Evolutionary conservation across 129 eudicot genomes (phyloP).

Genomic region (Saussurea involucrata): DNA sequence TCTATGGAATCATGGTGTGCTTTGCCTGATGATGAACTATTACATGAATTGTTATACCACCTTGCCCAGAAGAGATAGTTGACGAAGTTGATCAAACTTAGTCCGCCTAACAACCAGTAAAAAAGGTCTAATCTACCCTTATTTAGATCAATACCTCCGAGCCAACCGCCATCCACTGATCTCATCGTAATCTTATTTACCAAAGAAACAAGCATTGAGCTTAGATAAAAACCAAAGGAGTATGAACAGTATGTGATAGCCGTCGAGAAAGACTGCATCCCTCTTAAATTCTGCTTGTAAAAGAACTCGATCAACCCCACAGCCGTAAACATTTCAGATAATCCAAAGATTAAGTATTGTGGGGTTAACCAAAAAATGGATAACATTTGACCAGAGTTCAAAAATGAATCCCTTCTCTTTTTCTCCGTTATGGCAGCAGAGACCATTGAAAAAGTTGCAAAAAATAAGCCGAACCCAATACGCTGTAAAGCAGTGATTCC

Average conservation of each 20-base stretch:
- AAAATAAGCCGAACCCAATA: conserved; percentile 73
- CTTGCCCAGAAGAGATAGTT: conserved; percentile 79
- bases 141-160: conserved; percentile 70
- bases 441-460: conserved; percentile 83
- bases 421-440: conserved; percentile 80
- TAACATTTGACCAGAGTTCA: conserved; percentile 27
- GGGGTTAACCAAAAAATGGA: conserved; percentile 90
- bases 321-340: conserved; percentile 95
- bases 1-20: conserved; percentile 24
- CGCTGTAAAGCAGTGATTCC: conserved; percentile 84
- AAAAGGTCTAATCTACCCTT: conserved; percentile 78
- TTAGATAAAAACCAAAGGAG: conserved; percentile 87
- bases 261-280: conserved; percentile 81
- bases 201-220: conserved; percentile 79
- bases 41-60: conserved; percentile 48
- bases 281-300: conserved; percentile 71
- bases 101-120: conserved; percentile 75
- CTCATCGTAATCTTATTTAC: conserved; percentile 62
- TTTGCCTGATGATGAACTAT: conserved; percentile 6
- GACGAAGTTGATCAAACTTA: conserved; percentile 70
- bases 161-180: conserved; percentile 56
- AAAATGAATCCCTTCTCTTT: conserved; percentile 48
- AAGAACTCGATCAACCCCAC: conserved; percentile 93
- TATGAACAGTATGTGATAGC: conserved; percentile 95
- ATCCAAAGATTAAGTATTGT: conserved; percentile 78